These are phyloP conservation scores for Glycyrrhiza uralensis DNA, from an alignment of 306 rosid genomes.

Conservation along the genomic window DNA sequence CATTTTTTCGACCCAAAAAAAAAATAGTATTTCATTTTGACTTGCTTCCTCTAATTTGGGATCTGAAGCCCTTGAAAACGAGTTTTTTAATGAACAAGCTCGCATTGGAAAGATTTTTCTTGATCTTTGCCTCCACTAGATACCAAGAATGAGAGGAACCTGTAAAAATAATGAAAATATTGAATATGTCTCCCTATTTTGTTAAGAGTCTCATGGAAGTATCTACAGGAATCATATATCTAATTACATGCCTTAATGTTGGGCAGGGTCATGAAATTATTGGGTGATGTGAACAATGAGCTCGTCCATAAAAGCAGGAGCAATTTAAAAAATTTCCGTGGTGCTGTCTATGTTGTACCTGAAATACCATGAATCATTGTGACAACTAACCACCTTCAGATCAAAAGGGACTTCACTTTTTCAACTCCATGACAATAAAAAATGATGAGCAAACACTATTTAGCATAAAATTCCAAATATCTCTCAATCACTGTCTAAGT, in stretches of 20 bases:
- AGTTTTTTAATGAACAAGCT: conserved; percentile 91
- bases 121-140: conserved; percentile 99
- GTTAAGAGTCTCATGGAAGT: not conserved
- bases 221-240: not conserved
- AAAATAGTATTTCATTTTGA: conserved; percentile 81
- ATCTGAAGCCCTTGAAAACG: conserved; percentile 73
- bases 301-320: conserved; percentile 98
- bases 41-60: conserved; percentile 87
- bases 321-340: conserved; percentile 78
- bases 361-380: conserved; percentile 5
- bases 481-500: conserved; percentile 54
- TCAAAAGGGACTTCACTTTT: not conserved
- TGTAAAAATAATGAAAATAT: conserved; percentile 16
- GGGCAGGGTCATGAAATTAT: conserved; percentile 85
- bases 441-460: too few relatives aligned
- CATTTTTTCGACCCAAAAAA: too few relatives aligned
- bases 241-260: conserved; percentile 70
- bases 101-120: conserved; percentile 97
- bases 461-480: too few relatives aligned
- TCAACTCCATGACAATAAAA: not conserved
- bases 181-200: not conserved
- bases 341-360: conserved; percentile 78
- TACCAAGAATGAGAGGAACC: conserved; percentile 94
- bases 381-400: too few relatives aligned
- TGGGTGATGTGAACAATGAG: conserved; percentile 92